Conservation (phyloP, 202 grass and related monocot species). For the Tripidium arundinaceum region DNA sequence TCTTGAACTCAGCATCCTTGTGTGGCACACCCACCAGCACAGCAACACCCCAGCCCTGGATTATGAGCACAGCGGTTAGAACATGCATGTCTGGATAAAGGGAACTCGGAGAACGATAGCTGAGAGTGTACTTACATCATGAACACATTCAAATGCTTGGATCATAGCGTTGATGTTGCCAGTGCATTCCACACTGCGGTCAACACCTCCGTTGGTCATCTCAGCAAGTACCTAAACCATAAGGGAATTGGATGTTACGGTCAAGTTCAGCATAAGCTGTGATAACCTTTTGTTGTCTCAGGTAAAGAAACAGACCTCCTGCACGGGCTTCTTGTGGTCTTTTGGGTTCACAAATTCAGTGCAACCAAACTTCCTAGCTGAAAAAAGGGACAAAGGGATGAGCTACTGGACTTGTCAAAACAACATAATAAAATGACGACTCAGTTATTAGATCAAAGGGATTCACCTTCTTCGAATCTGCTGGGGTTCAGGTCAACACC, state of each 20-base stretch:
- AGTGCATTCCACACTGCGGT: constrained; percentile 84
- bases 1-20: constrained; percentile 88
- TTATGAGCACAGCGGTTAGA: background rate
- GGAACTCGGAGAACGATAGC: background rate
- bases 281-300: background rate
- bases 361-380: constrained; percentile 92
- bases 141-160: constrained; percentile 96
- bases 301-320: constrained; percentile 53
- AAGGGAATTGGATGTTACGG: background rate
- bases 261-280: background rate
- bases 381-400: too few relatives aligned
- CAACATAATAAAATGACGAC: too few relatives aligned
- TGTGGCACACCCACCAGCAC: constrained; percentile 85
- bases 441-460: too few relatives aligned
- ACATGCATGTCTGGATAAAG: background rate
- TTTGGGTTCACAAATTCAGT: constrained; percentile 91
- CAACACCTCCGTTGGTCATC: constrained; percentile 93
- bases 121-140: constrained; percentile 33
- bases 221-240: constrained; percentile 76
- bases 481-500: too few relatives aligned
- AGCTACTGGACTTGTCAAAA: too few relatives aligned
- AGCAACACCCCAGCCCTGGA: constrained; percentile 90
- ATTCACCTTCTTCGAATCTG: too few relatives aligned
- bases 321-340: constrained; percentile 74
- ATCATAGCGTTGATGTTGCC: constrained; percentile 93